Percentiles rank a stretch among this genome's conserved stretches.
phyloP scores from a whole-genome alignment of 257 asterid genomes.

The Capsicum rhomboideum region DNA sequence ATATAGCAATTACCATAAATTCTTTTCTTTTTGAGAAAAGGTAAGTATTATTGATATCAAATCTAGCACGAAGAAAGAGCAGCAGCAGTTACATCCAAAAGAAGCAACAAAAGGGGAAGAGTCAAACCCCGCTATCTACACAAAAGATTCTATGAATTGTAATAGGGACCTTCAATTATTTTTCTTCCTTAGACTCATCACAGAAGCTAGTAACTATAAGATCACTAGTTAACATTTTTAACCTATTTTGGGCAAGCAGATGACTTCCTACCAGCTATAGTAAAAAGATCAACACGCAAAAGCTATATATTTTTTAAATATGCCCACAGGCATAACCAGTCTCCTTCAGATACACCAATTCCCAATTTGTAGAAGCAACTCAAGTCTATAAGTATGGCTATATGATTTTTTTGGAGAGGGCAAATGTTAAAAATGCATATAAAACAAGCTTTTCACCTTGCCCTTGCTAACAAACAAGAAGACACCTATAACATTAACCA shows the following conservation, averaged over 20 bases:
- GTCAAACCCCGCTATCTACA: background rate
- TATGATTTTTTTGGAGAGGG: background rate
- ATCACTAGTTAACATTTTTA: background rate
- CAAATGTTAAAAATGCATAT: background rate
- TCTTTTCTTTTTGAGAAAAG: background rate
- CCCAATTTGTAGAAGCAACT: background rate
- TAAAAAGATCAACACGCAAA: background rate
- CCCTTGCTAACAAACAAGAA: background rate
- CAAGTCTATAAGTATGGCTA: background rate
- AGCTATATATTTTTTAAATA: background rate
- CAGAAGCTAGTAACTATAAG: background rate
- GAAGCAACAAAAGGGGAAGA: background rate
- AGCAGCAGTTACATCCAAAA: background rate
- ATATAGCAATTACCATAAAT: background rate
- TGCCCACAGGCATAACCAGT: background rate
- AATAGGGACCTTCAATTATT: background rate
- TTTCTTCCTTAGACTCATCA: background rate
- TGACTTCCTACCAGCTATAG: background rate
- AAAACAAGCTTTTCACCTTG: background rate
- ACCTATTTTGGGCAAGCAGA: background rate
- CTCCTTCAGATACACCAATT: background rate
- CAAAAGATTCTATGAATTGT: background rate
- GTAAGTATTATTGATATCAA: background rate
- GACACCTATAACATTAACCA: background rate
- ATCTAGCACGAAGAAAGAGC: background rate